A percentile compares a stretch with the other conserved stretches of the same genome.
phyloP scores from a whole-genome alignment of 192 early-diverging fungal genomes.

The Mortierella antarctica region DNA sequence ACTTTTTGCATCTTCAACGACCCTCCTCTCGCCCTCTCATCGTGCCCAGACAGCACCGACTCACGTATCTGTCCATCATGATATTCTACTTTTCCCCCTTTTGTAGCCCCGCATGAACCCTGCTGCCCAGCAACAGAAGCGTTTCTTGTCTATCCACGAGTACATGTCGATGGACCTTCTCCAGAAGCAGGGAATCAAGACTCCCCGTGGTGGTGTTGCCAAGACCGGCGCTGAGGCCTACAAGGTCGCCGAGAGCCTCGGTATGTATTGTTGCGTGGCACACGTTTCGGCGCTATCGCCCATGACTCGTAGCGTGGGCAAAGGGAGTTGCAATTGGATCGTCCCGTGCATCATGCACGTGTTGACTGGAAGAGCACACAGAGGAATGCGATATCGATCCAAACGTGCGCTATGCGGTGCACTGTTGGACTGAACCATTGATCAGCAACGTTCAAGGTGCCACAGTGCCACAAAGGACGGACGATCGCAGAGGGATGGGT shows the following conservation, averaged over 20 bases:
- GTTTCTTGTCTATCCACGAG: slow-evolving; percentile 98
- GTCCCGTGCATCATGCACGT: slow-evolving; percentile 2
- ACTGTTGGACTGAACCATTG: too few relatives aligned
- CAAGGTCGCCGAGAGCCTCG: slow-evolving; percentile 84
- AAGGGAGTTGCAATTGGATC: not conserved
- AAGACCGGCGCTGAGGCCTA: slow-evolving; percentile 88
- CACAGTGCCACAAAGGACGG: too few relatives aligned
- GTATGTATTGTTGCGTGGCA: slow-evolving; percentile 48
- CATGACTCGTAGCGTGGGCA: too few relatives aligned
- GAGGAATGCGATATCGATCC: not conserved
- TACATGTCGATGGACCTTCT: slow-evolving; percentile 96
- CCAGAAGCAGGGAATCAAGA: slow-evolving; percentile 91
- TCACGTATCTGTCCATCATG: not conserved
- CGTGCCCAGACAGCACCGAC: not conserved
- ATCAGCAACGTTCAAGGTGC: too few relatives aligned
- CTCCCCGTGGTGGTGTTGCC: slow-evolving; percentile 91
- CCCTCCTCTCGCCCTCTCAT: not conserved
- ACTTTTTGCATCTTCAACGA: not conserved
- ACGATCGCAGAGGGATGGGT: too few relatives aligned
- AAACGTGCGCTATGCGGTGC: too few relatives aligned
- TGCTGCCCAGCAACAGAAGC: slow-evolving; percentile 70
- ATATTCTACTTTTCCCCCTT: not conserved
- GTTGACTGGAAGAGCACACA: not conserved
- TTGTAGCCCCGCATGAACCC: slow-evolving; percentile 45
- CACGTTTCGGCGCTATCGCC: too few relatives aligned